These are phyloP conservation scores for Lachancea sp. DNA, from an alignment of 805 yeast species.

Conservation along the genomic window DNA sequence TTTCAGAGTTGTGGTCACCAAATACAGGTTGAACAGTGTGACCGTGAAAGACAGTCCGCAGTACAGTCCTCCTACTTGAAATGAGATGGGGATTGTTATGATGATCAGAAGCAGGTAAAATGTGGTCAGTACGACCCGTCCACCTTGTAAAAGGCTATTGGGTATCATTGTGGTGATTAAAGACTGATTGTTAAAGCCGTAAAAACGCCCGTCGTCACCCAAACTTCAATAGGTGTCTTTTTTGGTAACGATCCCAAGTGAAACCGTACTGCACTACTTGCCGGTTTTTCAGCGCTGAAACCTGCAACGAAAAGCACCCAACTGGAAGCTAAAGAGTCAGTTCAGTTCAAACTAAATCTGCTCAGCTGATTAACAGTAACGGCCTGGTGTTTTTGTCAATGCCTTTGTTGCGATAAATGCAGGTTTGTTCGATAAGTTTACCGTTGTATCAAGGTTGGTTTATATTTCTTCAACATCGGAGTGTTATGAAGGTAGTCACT, in stretches of 20 bases:
- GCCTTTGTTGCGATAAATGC: no score
- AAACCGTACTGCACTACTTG: neutral
- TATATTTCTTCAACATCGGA: no score
- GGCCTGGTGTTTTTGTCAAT: no score
- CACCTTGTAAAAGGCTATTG: conserved; percentile 20
- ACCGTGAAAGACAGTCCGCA: conserved; percentile 85
- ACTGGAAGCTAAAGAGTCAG: neutral
- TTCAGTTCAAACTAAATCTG: neutral
- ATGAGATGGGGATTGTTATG: conserved; percentile 83
- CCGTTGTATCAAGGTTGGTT: no score
- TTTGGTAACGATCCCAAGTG: neutral
- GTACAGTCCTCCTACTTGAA: conserved; percentile 84
- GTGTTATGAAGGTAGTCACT: no score
- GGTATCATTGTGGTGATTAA: conserved; percentile 7
- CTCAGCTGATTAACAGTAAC: no score
- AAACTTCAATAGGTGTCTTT: neutral
- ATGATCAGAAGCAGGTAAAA: conserved; percentile 63
- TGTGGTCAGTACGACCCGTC: conserved; percentile 40
- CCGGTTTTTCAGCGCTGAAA: neutral
- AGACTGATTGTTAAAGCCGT: no score
- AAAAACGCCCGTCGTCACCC: neutral
- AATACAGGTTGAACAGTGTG: conserved; percentile 65
- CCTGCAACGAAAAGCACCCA: neutral
- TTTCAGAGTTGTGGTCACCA: conserved; percentile 65
- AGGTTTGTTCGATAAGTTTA: no score